Evolutionary conservation across 306 rosid species (phyloP).

Genomic region (Prunus dulcis): DNA sequence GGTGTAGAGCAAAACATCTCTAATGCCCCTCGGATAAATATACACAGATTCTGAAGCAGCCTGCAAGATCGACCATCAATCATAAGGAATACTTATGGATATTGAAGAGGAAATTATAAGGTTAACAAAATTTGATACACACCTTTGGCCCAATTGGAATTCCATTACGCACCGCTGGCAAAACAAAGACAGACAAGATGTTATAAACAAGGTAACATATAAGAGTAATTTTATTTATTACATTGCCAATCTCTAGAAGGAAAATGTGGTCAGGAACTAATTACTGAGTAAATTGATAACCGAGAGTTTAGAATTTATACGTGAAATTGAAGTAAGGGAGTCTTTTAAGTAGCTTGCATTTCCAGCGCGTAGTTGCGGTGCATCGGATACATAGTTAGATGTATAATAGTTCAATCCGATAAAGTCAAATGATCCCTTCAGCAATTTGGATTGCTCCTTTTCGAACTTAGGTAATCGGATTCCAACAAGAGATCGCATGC

Average conservation of each 20-base stretch:
- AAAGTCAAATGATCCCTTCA: conserved; percentile 30
- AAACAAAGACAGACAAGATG: neutral
- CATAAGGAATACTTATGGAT: neutral
- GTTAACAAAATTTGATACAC: neutral
- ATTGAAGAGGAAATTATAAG: neutral
- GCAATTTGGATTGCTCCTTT: neutral
- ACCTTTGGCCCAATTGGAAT: conserved; percentile 35
- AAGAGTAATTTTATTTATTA: neutral
- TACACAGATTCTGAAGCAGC: conserved; percentile 14
- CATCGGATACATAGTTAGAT: conserved; percentile 8
- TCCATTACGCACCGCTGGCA: conserved; percentile 35
- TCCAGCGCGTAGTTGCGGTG: neutral
- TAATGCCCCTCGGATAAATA: conserved; percentile 31
- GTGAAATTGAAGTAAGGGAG: conserved; percentile 1
- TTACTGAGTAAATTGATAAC: neutral
- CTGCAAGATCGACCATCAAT: neutral
- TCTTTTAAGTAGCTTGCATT: conserved; percentile 27
- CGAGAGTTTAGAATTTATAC: conserved; percentile 4
- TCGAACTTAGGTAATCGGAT: conserved; percentile 30
- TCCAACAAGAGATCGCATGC: conserved; percentile 27
- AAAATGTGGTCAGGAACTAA: neutral
- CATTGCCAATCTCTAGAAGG: neutral
- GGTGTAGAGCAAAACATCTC: conserved; percentile 20
- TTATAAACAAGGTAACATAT: neutral
- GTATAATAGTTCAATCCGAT: conserved; percentile 37